A percentile compares a stretch with the other conserved stretches of the same genome.
Conservation (phyloP, 257 asterid genomes). For the Rubia yunnanensis region DNA sequence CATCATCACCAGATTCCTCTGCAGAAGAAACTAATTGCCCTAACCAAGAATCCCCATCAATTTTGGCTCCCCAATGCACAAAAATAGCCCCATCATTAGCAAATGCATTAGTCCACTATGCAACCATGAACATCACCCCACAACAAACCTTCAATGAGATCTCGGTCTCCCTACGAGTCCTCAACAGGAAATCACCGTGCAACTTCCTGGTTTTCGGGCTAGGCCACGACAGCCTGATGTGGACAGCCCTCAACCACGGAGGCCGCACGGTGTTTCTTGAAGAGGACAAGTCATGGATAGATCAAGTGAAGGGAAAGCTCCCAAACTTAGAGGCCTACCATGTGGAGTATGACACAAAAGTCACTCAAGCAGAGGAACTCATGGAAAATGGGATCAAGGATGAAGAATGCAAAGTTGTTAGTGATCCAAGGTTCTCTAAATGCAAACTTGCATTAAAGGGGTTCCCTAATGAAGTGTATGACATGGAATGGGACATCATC, state of each 20-base stretch:
- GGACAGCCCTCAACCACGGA: constrained; percentile 75
- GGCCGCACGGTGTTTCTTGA: constrained; percentile 81
- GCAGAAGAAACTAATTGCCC: not conserved
- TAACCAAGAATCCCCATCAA: not conserved
- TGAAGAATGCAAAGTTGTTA: constrained; percentile 49
- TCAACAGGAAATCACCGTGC: constrained; percentile 61
- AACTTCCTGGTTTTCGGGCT: constrained; percentile 76
- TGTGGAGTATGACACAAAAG: constrained; percentile 52
- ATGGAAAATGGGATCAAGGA: constrained; percentile 29
- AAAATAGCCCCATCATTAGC: constrained; percentile 65
- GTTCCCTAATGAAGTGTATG: constrained; percentile 52
- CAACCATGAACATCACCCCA: constrained; percentile 74
- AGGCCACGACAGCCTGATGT: constrained; percentile 89
- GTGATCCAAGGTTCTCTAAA: constrained; percentile 67
- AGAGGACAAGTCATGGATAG: constrained; percentile 72
- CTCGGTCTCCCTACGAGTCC: constrained; percentile 55
- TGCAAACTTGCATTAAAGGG: constrained; percentile 55
- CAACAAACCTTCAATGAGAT: constrained; percentile 74
- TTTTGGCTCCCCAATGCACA: constrained; percentile 34
- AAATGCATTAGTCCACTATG: constrained; percentile 64
- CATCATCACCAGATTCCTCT: not conserved
- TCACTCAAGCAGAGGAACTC: constrained; percentile 64
- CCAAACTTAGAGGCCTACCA: constrained; percentile 66
- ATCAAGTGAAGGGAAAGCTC: constrained; percentile 34
- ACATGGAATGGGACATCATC: constrained; percentile 73